A percentile compares a stretch with the other conserved stretches of the same genome.
phyloP scores from a whole-genome alignment of 768 basidiomycete genomes.

The Boletellus ananiceps region DNA sequence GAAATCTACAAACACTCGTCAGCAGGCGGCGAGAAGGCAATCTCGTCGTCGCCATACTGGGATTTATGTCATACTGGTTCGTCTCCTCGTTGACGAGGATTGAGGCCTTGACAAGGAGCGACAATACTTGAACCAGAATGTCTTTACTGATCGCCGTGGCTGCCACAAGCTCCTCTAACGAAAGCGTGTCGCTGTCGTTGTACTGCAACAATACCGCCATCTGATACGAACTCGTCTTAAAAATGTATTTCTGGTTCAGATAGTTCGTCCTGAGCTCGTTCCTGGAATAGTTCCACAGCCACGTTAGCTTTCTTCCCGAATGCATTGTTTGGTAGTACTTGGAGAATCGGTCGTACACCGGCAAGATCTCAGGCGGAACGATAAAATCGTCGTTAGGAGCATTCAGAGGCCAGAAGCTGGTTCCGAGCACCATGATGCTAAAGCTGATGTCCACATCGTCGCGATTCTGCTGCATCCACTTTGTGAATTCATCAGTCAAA shows the following conservation, averaged over 20 bases:
- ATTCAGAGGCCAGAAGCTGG: constrained; percentile 92
- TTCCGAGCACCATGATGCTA: constrained; percentile 88
- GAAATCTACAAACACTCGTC: constrained; percentile 51
- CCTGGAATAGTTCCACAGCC: constrained; percentile 98
- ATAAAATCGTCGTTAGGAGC: constrained; percentile 81
- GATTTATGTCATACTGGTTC: constrained; percentile 90
- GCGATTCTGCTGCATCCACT: constrained; percentile 83
- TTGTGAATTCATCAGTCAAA: constrained; percentile 91
- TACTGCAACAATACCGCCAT: constrained; percentile 91
- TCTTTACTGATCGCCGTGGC: constrained; percentile 83
- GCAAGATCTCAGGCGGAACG: constrained; percentile 81
- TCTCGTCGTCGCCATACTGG: constrained; percentile 39
- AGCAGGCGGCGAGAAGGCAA: neutral
- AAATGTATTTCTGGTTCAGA: constrained; percentile 89
- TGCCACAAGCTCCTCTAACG: constrained; percentile 68
- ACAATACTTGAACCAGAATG: constrained; percentile 60
- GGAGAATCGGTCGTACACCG: constrained; percentile 87
- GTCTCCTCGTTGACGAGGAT: constrained; percentile 83
- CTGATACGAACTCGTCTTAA: constrained; percentile 94
- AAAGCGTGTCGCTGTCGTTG: constrained; percentile 86
- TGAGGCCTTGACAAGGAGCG: constrained; percentile 79
- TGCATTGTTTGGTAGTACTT: constrained; percentile 93
- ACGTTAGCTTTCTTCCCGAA: constrained; percentile 91
- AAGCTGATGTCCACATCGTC: constrained; percentile 87
- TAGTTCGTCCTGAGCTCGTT: constrained; percentile 94